These are phyloP conservation scores for Plantago ovata DNA, from an alignment of 257 asterid genomes.

Conservation along the genomic window DNA sequence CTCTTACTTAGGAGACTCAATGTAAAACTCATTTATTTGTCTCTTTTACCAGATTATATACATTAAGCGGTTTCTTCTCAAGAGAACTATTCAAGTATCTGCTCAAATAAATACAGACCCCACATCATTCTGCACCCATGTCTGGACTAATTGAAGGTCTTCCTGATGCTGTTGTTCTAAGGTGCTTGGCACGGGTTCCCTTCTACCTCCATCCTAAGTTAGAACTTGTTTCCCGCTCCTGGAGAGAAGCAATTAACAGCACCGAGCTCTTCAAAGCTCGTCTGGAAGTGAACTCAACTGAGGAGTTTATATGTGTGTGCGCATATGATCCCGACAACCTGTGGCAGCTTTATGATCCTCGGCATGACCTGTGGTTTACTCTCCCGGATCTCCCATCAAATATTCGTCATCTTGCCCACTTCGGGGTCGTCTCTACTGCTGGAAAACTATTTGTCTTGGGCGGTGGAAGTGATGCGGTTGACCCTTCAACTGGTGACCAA, in stretches of 20 bases:
- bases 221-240: constrained; percentile 82
- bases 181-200: constrained; percentile 96
- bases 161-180: constrained; percentile 87
- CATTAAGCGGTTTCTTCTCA: constrained; percentile 20
- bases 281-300: constrained; percentile 65
- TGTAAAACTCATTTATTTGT: constrained; percentile 4
- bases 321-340: constrained; percentile 92
- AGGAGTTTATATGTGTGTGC: constrained; percentile 80
- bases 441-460: constrained; percentile 93
- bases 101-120: constrained; percentile 14
- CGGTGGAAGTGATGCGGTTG: constrained; percentile 95
- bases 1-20: no score
- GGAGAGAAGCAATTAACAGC: constrained; percentile 73
- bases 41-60: constrained; percentile 27
- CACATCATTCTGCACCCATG: constrained; percentile 41
- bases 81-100: constrained; percentile 14
- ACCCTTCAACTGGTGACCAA: constrained; percentile 90
- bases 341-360: constrained; percentile 93
- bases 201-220: constrained; percentile 73
- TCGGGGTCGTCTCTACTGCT: constrained; percentile 78
- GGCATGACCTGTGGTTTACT: constrained; percentile 80
- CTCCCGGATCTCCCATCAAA: constrained; percentile 88
- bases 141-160: constrained; percentile 98
- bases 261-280: constrained; percentile 85
- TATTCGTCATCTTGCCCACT: constrained; percentile 85